Evolutionary conservation across 2,329 filamentous ascomycete species (phyloP).

Genomic region (Clarireedia homoeocarpa): DNA sequence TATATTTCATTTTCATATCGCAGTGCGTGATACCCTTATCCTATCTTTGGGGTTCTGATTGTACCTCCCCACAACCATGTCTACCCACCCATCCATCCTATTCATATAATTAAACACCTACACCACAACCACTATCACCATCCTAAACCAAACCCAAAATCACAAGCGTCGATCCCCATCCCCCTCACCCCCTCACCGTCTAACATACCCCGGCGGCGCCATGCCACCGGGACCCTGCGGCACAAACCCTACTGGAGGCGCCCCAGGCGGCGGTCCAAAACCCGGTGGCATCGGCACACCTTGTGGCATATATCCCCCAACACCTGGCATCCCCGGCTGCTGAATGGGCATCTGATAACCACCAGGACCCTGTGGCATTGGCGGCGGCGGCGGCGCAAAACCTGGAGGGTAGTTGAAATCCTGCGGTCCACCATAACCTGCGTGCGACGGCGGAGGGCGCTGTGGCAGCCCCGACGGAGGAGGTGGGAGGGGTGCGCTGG

Average conservation of each 20-base stretch:
- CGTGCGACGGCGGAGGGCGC: constrained; percentile 61
- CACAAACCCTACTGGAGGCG: background rate
- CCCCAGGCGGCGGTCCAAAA: background rate
- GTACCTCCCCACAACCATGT: background rate
- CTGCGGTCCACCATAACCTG: constrained; percentile 59
- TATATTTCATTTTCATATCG: too few relatives aligned
- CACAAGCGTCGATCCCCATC: background rate
- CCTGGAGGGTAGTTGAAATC: constrained; percentile 43
- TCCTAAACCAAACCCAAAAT: background rate
- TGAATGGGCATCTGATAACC: background rate
- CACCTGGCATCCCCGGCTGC: background rate
- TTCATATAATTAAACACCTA: background rate
- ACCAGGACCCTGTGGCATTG: background rate
- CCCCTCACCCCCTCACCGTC: background rate
- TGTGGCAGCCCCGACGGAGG: constrained; percentile 49
- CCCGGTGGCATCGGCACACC: background rate
- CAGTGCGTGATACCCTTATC: too few relatives aligned
- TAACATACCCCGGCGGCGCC: constrained; percentile 12
- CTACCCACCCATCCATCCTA: background rate
- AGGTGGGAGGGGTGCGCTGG: constrained; percentile 49
- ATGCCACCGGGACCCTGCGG: constrained; percentile 13
- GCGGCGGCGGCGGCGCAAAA: background rate
- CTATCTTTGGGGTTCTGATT: background rate
- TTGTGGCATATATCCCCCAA: background rate
- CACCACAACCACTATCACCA: background rate